These are phyloP conservation scores for Luffa acutangula DNA, from an alignment of 306 rosid species.

Conservation along the genomic window DNA sequence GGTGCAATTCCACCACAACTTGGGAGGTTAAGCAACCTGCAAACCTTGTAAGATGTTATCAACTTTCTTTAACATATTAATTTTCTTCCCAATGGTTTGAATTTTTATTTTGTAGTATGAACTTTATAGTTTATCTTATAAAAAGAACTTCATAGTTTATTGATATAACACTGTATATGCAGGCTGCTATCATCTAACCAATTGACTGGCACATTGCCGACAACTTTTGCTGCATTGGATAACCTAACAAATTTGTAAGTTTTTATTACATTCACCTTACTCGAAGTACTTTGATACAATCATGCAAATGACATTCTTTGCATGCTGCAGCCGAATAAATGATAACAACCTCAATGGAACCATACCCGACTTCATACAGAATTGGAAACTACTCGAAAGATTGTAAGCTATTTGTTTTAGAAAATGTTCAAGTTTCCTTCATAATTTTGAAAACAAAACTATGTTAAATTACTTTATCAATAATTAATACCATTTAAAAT, in stretches of 20 bases:
- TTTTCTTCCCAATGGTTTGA: background rate
- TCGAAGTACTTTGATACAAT: background rate
- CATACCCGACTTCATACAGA: constrained; percentile 66
- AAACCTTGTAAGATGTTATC: constrained; percentile 39
- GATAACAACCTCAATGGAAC: constrained; percentile 61
- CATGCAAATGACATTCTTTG: constrained; percentile 12
- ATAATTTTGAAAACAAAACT: background rate
- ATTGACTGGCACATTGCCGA: constrained; percentile 53
- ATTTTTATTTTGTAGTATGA: background rate
- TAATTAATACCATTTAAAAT: constrained; percentile 14
- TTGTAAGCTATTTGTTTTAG: constrained; percentile 42
- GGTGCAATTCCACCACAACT: constrained; percentile 63
- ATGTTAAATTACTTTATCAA: background rate
- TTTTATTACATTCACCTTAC: constrained; percentile 4
- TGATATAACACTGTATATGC: constrained; percentile 15
- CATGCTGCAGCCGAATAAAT: constrained; percentile 59
- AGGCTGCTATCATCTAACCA: constrained; percentile 73
- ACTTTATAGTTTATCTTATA: background rate
- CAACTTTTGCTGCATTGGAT: constrained; percentile 34
- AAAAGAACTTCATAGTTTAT: constrained; percentile 2
- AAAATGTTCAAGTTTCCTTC: constrained; percentile 4
- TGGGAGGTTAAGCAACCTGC: constrained; percentile 48
- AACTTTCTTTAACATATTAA: background rate
- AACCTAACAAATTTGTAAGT: constrained; percentile 60
- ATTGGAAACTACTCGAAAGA: constrained; percentile 50